A percentile compares a stretch with the other conserved stretches of the same genome.
These are phyloP conservation scores for Petunia axillaris DNA, from an alignment of 257 asterid genomes.

Conservation along the genomic window DNA sequence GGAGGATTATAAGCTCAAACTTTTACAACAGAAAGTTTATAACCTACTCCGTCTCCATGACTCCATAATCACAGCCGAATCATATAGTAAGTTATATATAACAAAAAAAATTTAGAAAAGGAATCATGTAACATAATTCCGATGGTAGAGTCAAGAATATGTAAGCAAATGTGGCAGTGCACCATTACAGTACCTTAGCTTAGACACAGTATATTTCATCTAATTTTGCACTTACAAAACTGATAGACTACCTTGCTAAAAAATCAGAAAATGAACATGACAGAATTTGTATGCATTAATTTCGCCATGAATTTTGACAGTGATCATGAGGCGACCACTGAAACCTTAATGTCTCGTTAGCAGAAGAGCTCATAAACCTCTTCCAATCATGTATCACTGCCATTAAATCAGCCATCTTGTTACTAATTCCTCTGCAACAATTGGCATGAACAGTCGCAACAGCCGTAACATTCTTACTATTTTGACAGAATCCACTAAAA, in stretches of 20 bases:
- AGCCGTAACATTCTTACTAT: slow-evolving; percentile 35
- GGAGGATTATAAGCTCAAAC: too few species aligned
- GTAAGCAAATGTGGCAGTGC: background rate
- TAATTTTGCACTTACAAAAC: background rate
- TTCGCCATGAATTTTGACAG: slow-evolving; percentile 39
- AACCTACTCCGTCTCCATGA: too few species aligned
- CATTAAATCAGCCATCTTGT: slow-evolving; percentile 51
- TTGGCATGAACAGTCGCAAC: slow-evolving; percentile 59
- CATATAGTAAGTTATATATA: too few species aligned
- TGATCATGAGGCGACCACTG: slow-evolving; percentile 46
- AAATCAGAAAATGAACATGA: background rate
- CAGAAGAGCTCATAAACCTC: slow-evolving; percentile 33
- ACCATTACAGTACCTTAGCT: background rate
- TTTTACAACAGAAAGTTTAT: too few species aligned
- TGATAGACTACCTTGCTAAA: background rate
- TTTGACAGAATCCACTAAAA: slow-evolving; percentile 58
- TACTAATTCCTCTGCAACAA: slow-evolving; percentile 49
- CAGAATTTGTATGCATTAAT: background rate
- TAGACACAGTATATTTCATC: background rate
- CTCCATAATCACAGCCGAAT: too few species aligned
- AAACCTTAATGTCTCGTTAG: slow-evolving; percentile 28
- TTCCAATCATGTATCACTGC: slow-evolving; percentile 48
- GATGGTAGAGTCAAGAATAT: background rate
- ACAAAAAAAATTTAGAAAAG: too few species aligned
- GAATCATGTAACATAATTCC: background rate